A percentile compares a stretch with the other conserved stretches of the same genome.
phyloP scores from a whole-genome alignment of 129 eudicot species.

The Saposhnikovia divaricata region DNA sequence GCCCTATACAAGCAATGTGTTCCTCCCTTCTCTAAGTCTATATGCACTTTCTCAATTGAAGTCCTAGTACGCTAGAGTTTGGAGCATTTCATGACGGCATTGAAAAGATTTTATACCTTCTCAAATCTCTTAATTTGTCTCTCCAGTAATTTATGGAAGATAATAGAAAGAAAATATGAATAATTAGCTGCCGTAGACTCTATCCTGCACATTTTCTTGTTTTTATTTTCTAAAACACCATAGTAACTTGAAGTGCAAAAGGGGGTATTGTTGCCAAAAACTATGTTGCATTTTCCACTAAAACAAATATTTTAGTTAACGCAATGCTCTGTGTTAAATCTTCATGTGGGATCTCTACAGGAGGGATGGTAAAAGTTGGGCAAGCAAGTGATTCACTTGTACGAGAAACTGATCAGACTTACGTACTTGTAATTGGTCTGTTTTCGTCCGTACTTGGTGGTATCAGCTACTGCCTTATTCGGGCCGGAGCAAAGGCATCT shows the following conservation, averaged over 20 bases:
- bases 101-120: neutral
- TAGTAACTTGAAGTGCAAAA: neutral
- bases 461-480: conserved; percentile 48
- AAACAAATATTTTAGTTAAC: neutral
- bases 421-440: conserved; percentile 47
- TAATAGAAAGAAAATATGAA: neutral
- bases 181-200: neutral
- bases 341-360: conserved; percentile 15
- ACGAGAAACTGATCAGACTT: conserved; percentile 29
- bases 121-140: neutral
- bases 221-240: neutral
- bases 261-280: neutral
- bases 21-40: neutral
- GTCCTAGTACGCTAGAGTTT: neutral
- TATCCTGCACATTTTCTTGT: neutral
- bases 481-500: conserved; percentile 73
- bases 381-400: conserved; percentile 22
- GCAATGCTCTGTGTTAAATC: neutral
- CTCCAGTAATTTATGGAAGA: neutral
- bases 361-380: conserved; percentile 17
- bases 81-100: neutral
- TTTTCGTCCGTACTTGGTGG: conserved; percentile 59
- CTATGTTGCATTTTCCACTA: neutral
- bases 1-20: neutral
- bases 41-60: neutral